Base-by-base conservation (phyloP, 352 stramenopile species). In the Pythium sukuiense region DNA sequence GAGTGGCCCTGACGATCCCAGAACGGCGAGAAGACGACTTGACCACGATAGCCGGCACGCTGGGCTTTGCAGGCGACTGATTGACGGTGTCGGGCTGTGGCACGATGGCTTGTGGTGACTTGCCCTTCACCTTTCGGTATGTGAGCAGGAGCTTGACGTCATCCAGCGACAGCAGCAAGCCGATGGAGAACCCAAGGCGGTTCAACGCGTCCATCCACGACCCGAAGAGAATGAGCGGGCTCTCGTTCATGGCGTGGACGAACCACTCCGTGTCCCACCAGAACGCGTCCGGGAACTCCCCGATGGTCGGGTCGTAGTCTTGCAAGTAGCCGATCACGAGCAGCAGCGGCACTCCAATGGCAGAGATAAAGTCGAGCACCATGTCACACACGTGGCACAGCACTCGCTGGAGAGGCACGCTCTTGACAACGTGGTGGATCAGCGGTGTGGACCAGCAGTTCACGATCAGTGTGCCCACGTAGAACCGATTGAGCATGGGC, bases 391-490 rank as follows among this genome's bases (percentile, higher is more conserved):
- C 29, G 18, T 62, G 26, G 16, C 56, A 65, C 4, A 66, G 41
- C 2, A 71, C 29, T 7, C 56, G 52, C 45, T 55, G 57, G 5
- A 66, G 52, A 5, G 50, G 12, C 37, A 49, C 35, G 5, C 48
- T 18, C 20, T 24, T 24, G 20, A 3, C 26, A 5, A 6, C 18
- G 26, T 27, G 55, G 14, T 64, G 48, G 7, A 65, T 7, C 14
- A 66, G 35, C 24, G 41, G 57, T 11, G 64, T 71, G 11, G 58
- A 57, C 57, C 58, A 70, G 63, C 63, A 65, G 55, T 65, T 70
- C 55, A 61, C 7, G 0, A 64, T 35, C 2, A 70, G n/a, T 1
- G 65, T 26, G 11, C 13, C 18, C 0, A 55, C 35, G 54, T 63
- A 71, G 52, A 62, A 62, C 6, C 53, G 43, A 16, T 63, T 63